A percentile compares a stretch with the other conserved stretches of the same genome.
Conservation (phyloP, 1,284 basidiomycete genomes). For the Phylloboletellus chloephorus region DNA sequence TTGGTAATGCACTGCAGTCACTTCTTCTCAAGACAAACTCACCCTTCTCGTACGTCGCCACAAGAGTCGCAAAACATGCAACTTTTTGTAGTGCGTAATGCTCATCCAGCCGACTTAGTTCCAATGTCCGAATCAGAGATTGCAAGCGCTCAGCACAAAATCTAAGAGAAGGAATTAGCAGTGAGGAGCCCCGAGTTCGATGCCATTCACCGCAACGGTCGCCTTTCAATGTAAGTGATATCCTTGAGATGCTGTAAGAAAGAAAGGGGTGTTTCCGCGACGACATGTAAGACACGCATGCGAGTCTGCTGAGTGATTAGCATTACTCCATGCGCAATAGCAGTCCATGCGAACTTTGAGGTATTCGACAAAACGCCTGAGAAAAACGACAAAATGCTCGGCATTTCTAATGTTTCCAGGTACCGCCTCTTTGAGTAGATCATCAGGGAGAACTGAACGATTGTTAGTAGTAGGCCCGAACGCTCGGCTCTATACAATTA, state of each 20-base stretch:
- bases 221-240: constrained; percentile 96
- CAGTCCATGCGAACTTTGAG: constrained; percentile 64
- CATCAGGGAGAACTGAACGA: constrained; percentile 79
- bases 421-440: constrained; percentile 91
- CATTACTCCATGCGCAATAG: constrained; percentile 6
- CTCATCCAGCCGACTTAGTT: constrained; percentile 89
- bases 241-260: constrained; percentile 99
- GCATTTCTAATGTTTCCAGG: constrained; percentile 98
- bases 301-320: constrained; percentile 61
- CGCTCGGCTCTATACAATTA: constrained; percentile 29
- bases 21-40: constrained; percentile 8
- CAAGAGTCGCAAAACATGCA: constrained; percentile 92
- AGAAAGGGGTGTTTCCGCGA: constrained; percentile 98
- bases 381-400: constrained; percentile 97
- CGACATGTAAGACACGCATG: constrained; percentile 98
- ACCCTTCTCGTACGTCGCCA: constrained; percentile 98
- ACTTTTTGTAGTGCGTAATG: constrained; percentile 91
- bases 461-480: neutral
- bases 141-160: constrained; percentile 97
- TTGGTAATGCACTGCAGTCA: constrained; percentile 3
- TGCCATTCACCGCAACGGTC: constrained; percentile 75
- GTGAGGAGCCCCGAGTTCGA: neutral
- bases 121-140: constrained; percentile 89
- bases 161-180: constrained; percentile 38
- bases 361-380: constrained; percentile 98